Evolutionary conservation across 805 yeast genomes (phyloP).

Genomic region (Monosporozyma siamensis): DNA sequence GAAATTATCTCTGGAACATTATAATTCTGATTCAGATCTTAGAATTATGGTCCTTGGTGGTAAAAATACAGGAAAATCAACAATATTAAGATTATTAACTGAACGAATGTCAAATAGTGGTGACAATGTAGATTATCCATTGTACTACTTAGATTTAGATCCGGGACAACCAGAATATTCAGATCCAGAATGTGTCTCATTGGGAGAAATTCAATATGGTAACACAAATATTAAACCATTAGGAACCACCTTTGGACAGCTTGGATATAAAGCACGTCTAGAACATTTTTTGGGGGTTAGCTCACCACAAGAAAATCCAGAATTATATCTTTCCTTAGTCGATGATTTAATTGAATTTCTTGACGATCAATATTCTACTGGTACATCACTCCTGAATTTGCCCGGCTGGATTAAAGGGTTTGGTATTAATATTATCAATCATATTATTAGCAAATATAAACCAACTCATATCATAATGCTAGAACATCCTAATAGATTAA

Average conservation of each 20-base stretch:
- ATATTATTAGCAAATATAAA: slow-evolving; percentile 35
- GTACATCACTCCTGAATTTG: slow-evolving; percentile 54
- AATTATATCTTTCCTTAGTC: slow-evolving; percentile 39
- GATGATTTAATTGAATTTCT: slow-evolving; percentile 31
- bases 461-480: slow-evolving; percentile 55
- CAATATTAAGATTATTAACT: slow-evolving; percentile 46
- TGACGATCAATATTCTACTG: slow-evolving; percentile 27
- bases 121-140: slow-evolving; percentile 12
- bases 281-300: slow-evolving; percentile 50
- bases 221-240: slow-evolving; percentile 7
- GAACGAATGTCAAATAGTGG: slow-evolving; percentile 32
- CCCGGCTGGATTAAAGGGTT: slow-evolving; percentile 92
- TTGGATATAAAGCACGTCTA: slow-evolving; percentile 9
- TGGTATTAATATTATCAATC: slow-evolving; percentile 57
- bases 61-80: slow-evolving; percentile 78
- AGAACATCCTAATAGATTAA: slow-evolving; percentile 27
- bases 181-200: slow-evolving; percentile 59
- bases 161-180: slow-evolving; percentile 85
- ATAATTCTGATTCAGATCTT: slow-evolving; percentile 18
- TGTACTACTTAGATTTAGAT: slow-evolving; percentile 64
- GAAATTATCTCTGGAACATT: slow-evolving; percentile 16
- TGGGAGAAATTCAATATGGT: slow-evolving; percentile 31
- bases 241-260: slow-evolving; percentile 22
- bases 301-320: slow-evolving; percentile 61
- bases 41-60: slow-evolving; percentile 34